Conservation (phyloP, 192 early-diverging fungal genomes). For the Gamsiella multidivaricata region DNA sequence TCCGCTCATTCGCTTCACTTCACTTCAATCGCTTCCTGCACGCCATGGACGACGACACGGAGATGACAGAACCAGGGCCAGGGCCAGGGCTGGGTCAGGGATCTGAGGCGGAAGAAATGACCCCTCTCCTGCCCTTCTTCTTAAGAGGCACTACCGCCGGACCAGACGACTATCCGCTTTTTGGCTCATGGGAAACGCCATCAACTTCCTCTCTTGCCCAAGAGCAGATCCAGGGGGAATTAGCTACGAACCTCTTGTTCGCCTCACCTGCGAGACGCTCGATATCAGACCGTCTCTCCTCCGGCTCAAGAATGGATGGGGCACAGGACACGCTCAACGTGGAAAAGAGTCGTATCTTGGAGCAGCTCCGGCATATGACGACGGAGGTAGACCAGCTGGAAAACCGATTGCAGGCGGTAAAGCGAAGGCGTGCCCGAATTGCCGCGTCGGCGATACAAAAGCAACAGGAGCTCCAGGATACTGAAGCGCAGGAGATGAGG, state of each 20-base stretch:
- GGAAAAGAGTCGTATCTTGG: slow-evolving; percentile 40
- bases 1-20: no score
- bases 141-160: no score
- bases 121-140: no score
- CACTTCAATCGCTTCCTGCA: no score
- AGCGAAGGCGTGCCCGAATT: slow-evolving; percentile 22
- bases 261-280: neutral
- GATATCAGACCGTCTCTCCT: neutral
- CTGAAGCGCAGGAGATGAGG: slow-evolving; percentile 45
- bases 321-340: slow-evolving; percentile 16
- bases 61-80: no score
- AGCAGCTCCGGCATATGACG: slow-evolving; percentile 26
- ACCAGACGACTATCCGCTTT: no score
- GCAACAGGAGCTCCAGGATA: slow-evolving; percentile 36
- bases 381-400: slow-evolving; percentile 35
- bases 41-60: no score
- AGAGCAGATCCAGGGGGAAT: neutral
- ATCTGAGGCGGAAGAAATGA: no score
- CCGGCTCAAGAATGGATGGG: slow-evolving; percentile 1
- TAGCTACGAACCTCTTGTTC: neutral
- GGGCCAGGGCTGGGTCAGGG: no score
- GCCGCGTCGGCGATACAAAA: slow-evolving; percentile 24
- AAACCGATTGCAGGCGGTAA: slow-evolving; percentile 23
- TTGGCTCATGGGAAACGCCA: slow-evolving; percentile 6
- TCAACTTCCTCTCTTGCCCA: neutral